Conservation (phyloP, 495 filamentous ascomycete genomes). For the Cudoniella acicularis region DNA sequence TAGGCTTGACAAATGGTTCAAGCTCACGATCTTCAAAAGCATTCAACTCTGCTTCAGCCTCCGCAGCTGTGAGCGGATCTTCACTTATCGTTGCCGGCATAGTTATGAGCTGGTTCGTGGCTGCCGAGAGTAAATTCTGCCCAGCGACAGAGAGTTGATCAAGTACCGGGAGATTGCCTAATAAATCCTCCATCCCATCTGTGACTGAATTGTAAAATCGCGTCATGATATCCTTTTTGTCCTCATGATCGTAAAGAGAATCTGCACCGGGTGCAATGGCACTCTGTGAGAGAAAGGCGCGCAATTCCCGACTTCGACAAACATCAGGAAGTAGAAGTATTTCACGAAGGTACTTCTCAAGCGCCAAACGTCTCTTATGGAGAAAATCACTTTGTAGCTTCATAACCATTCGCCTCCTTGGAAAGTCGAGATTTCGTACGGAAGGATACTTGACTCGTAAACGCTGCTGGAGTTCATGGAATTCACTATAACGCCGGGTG, state of each 20-base stretch:
- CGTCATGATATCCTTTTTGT: conserved; percentile 86
- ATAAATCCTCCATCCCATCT: conserved; percentile 96
- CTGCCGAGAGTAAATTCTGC: conserved; percentile 87
- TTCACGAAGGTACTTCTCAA: conserved; percentile 83
- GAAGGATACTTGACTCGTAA: conserved; percentile 79
- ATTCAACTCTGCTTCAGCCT: conserved; percentile 91
- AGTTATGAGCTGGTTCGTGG: conserved; percentile 68
- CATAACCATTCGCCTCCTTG: conserved; percentile 86
- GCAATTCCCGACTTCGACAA: conserved; percentile 86
- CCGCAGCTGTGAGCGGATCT: conserved; percentile 67
- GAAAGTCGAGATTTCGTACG: conserved; percentile 87
- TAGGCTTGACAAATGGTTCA: conserved; percentile 96
- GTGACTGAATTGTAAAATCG: conserved; percentile 94
- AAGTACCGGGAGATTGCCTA: conserved; percentile 91
- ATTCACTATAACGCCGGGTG: conserved; percentile 87
- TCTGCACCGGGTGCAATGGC: conserved; percentile 60
- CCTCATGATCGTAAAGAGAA: conserved; percentile 42
- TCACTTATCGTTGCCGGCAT: conserved; percentile 46
- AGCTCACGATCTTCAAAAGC: conserved; percentile 88
- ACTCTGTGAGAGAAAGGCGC: conserved; percentile 89
- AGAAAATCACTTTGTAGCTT: conserved; percentile 94
- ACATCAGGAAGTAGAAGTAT: conserved; percentile 86
- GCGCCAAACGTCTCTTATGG: conserved; percentile 74
- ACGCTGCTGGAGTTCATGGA: conserved; percentile 90
- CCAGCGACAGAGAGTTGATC: conserved; percentile 92